A percentile compares a stretch with the other conserved stretches of the same genome.
These are phyloP conservation scores for Lodderomyces pseudojiufengensis DNA, from an alignment of 1,139 yeast species.

Conservation along the genomic window DNA sequence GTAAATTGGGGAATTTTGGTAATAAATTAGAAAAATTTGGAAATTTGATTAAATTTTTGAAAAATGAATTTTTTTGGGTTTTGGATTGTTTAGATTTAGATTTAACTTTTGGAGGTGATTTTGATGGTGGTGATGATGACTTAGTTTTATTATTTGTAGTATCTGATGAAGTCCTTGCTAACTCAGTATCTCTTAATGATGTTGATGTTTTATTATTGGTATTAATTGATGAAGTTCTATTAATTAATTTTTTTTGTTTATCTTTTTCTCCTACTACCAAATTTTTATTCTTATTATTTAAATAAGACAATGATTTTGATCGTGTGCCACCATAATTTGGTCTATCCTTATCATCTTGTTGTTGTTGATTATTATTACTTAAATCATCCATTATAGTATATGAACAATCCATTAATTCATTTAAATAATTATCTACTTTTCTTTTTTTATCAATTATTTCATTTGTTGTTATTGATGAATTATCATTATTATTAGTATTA, in stretches of 20 bases:
- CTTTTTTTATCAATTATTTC: constrained; percentile 14
- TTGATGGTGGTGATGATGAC: constrained; percentile 1
- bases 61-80: background rate
- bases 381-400: constrained; percentile 18
- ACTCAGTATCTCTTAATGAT: too few species aligned
- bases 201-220: too few species aligned
- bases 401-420: constrained; percentile 29
- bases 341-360: background rate
- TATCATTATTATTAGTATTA: constrained; percentile 5
- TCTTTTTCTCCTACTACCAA: too few species aligned
- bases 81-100: background rate
- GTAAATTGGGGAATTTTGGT: too few species aligned
- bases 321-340: background rate
- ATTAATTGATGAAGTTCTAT: too few species aligned
- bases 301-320: background rate
- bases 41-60: too few species aligned
- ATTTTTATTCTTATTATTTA: too few species aligned
- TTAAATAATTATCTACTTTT: constrained; percentile 26
- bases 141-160: constrained; percentile 4
- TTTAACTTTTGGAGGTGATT: constrained; percentile 3
- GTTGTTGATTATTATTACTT: constrained; percentile 2
- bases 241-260: too few species aligned
- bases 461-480: constrained; percentile 6
- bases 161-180: too few species aligned
- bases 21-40: too few species aligned